These are phyloP conservation scores for Globisporangium carolinianum DNA, from an alignment of 352 stramenopile species.

Conservation along the genomic window DNA sequence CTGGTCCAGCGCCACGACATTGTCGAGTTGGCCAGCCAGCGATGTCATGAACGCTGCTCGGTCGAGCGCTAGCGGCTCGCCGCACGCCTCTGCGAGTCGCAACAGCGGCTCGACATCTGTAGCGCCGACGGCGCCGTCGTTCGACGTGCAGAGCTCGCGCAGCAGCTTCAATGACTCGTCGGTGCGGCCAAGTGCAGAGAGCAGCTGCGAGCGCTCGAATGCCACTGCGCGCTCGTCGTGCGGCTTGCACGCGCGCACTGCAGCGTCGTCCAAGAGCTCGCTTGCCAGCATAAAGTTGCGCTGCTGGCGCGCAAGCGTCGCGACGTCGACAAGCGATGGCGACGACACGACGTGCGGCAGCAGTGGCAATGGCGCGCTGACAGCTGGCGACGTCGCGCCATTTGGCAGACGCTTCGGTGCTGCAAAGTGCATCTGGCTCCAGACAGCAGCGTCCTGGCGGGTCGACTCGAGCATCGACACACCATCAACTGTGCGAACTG, in stretches of 20 bases:
- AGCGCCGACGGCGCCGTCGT: not conserved
- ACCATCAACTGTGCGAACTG: too few species aligned
- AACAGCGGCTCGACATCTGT: conserved; percentile 16
- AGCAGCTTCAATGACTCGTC: conserved; percentile 23
- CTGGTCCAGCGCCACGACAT: not conserved
- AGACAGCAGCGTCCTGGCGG: conserved; percentile 28
- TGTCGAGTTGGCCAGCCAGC: not conserved
- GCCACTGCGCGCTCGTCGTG: not conserved
- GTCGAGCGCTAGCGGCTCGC: conserved; percentile 10
- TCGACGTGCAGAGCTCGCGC: conserved; percentile 14
- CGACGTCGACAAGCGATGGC: conserved; percentile 23
- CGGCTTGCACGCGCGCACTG: not conserved
- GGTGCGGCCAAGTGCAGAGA: conserved; percentile 26
- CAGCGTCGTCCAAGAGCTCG: conserved; percentile 24
- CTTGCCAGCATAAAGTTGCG: conserved; percentile 36
- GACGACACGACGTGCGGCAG: not conserved
- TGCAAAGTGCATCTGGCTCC: conserved; percentile 21
- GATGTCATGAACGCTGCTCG: conserved; percentile 7
- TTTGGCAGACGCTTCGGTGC: too few species aligned
- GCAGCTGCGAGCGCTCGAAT: conserved; percentile 34
- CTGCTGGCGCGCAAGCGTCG: conserved; percentile 45
- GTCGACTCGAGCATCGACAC: conserved; percentile 16
- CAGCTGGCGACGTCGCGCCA: too few species aligned
- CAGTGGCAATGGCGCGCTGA: too few species aligned
- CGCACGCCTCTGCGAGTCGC: conserved; percentile 16